Evolutionary conservation across 1,284 basidiomycete genomes (phyloP).

Genomic region (Ganoderma leucocontextum): DNA sequence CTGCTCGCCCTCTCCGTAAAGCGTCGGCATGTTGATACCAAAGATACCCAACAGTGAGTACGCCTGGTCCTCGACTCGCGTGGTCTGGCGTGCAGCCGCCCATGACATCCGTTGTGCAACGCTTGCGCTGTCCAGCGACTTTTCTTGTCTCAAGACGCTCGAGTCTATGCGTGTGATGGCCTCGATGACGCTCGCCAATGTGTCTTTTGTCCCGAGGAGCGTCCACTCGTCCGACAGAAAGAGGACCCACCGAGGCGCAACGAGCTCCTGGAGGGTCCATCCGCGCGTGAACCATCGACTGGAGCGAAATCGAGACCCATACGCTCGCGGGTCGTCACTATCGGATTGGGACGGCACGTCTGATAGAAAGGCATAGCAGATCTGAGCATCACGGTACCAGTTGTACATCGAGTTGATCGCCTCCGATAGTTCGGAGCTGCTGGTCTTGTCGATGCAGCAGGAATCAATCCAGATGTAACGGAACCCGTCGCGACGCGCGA

Average conservation of each 20-base stretch:
- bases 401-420: too few species aligned
- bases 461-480: too few species aligned
- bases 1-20: not conserved
- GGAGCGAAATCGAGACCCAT: not conserved
- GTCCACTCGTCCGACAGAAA: not conserved
- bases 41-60: not conserved
- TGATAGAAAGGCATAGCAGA: not conserved
- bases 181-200: not conserved
- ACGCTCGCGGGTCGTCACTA: not conserved
- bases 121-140: not conserved
- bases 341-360: not conserved
- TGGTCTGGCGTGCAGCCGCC: not conserved
- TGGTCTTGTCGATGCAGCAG: too few species aligned
- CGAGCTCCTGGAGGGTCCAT: not conserved
- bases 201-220: not conserved
- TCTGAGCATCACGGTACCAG: too few species aligned
- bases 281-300: not conserved
- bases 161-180: not conserved
- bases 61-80: not conserved
- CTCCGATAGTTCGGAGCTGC: too few species aligned
- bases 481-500: too few species aligned
- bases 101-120: slow-evolving; percentile 1
- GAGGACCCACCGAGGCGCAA: not conserved
- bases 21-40: not conserved
- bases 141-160: not conserved